These are phyloP conservation scores for Microcera coccophila DNA, from an alignment of 2,329 filamentous ascomycete species.

Conservation along the genomic window DNA sequence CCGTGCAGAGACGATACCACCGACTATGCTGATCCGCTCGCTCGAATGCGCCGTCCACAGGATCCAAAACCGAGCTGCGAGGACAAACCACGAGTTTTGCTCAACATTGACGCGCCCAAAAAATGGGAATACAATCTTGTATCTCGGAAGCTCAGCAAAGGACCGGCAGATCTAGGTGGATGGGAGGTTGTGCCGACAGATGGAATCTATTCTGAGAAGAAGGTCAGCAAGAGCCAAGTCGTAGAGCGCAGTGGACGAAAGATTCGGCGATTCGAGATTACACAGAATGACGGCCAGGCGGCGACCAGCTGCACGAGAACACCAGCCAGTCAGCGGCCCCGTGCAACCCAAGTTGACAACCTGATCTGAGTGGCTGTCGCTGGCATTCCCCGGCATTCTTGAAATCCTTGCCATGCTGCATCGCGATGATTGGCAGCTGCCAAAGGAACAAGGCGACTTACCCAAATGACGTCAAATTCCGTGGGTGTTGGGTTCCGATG, in stretches of 20 bases:
- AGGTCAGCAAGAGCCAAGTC: not conserved
- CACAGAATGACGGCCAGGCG: not conserved
- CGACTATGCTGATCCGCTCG: no score
- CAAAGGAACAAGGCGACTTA: slow-evolving; percentile 15
- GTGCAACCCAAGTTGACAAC: not conserved
- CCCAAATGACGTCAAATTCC: slow-evolving; percentile 25
- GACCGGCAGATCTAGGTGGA: no score
- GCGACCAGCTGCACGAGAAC: not conserved
- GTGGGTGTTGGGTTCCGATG: not conserved
- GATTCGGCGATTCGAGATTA: not conserved
- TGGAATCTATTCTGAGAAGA: not conserved
- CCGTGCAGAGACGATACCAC: no score
- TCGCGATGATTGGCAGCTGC: not conserved
- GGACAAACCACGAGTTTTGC: no score
- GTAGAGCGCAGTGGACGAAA: not conserved
- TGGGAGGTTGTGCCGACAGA: not conserved
- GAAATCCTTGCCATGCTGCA: not conserved
- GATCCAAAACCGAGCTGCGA: no score
- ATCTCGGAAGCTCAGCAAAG: no score
- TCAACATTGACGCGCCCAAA: no score
- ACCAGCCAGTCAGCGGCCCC: not conserved
- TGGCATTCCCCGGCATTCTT: not conserved
- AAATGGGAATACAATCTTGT: no score
- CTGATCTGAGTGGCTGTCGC: not conserved
- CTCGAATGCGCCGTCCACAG: no score